phyloP scores from a whole-genome alignment of 495 filamentous ascomycete species.

The Pseudomonodictys pantanalensis region DNA sequence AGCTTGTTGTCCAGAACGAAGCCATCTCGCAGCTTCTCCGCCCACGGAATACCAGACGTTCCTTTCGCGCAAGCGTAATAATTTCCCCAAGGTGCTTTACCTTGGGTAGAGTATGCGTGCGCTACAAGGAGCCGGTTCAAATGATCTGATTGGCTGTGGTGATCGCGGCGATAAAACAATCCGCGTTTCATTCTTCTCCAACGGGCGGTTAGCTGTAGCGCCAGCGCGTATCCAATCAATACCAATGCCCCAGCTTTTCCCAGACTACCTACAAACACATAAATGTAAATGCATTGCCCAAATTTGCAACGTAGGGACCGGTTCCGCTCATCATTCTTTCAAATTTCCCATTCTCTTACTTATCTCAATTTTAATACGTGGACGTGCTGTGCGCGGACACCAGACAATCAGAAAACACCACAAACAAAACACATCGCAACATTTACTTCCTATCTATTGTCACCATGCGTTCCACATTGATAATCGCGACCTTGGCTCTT shows the following conservation, averaged over 20 bases:
- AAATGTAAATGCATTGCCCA: not conserved
- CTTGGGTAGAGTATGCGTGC: not conserved
- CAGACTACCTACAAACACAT: not conserved
- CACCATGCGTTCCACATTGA: conserved; percentile 1
- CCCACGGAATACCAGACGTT: not conserved
- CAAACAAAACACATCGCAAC: conserved; percentile 1
- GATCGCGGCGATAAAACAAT: not conserved
- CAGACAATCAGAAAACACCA: conserved; percentile 1
- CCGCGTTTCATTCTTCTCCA: not conserved
- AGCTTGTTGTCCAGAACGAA: conserved; percentile 1
- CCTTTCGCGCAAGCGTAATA: conserved; percentile 1
- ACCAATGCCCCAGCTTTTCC: not conserved
- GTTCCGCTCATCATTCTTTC: conserved; percentile 1
- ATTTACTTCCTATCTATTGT: conserved; percentile 1
- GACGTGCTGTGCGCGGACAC: not conserved
- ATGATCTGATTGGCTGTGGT: conserved; percentile 1
- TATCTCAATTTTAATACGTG: not conserved
- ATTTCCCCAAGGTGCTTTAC: not conserved
- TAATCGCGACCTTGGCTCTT: conserved; percentile 1
- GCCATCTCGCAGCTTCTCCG: not conserved
- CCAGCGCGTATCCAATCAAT: conserved; percentile 1
- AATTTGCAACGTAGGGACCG: not conserved
- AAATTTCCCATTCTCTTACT: conserved; percentile 1
- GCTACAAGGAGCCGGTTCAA: not conserved
- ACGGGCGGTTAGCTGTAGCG: not conserved